phyloP scores from a whole-genome alignment of 441 rosid species.

The Arabidopsis hybrid region DNA sequence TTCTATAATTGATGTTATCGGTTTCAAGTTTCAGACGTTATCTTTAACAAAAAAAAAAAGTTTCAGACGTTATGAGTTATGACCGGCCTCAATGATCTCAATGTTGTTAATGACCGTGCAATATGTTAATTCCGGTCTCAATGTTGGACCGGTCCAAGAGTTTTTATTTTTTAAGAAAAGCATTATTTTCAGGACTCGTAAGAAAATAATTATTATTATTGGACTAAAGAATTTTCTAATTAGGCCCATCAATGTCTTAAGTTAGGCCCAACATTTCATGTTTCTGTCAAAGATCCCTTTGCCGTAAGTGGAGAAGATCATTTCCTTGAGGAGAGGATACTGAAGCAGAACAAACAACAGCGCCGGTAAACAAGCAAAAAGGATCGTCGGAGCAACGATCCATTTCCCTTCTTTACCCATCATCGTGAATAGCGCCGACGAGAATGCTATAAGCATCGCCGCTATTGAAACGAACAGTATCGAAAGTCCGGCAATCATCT shows the following conservation, averaged over 20 bases:
- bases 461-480: slow-evolving; percentile 47
- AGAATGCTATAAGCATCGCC: slow-evolving; percentile 50
- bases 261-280: slow-evolving; percentile 47
- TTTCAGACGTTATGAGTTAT: no score
- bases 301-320: slow-evolving; percentile 64
- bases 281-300: slow-evolving; percentile 77
- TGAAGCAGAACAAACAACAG: slow-evolving; percentile 65
- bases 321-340: slow-evolving; percentile 76
- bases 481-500: slow-evolving; percentile 47
- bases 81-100: no score
- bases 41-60: no score
- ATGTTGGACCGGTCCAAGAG: no score
- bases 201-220: neutral
- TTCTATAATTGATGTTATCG: no score
- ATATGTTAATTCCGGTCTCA: no score
- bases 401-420: neutral
- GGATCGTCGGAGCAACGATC: slow-evolving; percentile 41
- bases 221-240: neutral
- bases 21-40: no score
- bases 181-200: no score
- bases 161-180: no score
- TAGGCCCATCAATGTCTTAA: neutral
- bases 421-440: slow-evolving; percentile 44
- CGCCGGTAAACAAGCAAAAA: slow-evolving; percentile 45
- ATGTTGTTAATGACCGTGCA: no score